Base-by-base conservation (phyloP, 441 rosid species). In the Corymbia calophylla region DNA sequence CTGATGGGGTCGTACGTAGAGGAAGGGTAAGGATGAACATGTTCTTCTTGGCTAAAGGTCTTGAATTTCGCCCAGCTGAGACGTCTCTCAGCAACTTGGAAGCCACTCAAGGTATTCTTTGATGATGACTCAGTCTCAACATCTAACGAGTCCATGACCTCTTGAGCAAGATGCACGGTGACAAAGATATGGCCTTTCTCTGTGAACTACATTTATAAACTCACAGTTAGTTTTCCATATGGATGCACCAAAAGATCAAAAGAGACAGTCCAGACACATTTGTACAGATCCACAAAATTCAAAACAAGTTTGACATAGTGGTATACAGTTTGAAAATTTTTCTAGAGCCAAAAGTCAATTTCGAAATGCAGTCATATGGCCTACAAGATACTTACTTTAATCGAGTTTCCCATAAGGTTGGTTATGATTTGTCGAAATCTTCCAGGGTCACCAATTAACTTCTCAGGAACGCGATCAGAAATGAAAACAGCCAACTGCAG, bases 381-480 rank as follows among this genome's bases (percentile, higher is more conserved):
- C 85, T 88, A 60, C 87, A 32, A n/a, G 84, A 81, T 27, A 84
- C 96, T 92, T 93, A 97, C 99, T 94, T 97, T 97, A 39, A 97
- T 95, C 35, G 99, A 97, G 91, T 97, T 97, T 80, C 99, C 99
- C 98, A 96, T 95, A 87, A 97, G 97, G 92, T 97, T 97, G 89
- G 95, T 96, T 91, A 97, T 95, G 91, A 97, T 96, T 92, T 97
- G 99, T 73, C 98, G 95, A 92, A 97, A 96, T 91, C 99, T 94
- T 89, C 97, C 97, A 6, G 97, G 99, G 93, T 97, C 99, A 85
- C 99, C 99, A 82, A 96, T 93, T 88, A 96, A 92, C 91, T 90
- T 93, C 86, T 95, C 95, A 66, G 99, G 99, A 92, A 97, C 98
- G 88, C 68, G 93, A 91, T 96, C 96, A 64, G 99, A 97, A 89